A percentile compares a stretch with the other conserved stretches of the same genome.
Conservation (phyloP, 768 basidiomycete species). For the Sarcodon sp. region DNA sequence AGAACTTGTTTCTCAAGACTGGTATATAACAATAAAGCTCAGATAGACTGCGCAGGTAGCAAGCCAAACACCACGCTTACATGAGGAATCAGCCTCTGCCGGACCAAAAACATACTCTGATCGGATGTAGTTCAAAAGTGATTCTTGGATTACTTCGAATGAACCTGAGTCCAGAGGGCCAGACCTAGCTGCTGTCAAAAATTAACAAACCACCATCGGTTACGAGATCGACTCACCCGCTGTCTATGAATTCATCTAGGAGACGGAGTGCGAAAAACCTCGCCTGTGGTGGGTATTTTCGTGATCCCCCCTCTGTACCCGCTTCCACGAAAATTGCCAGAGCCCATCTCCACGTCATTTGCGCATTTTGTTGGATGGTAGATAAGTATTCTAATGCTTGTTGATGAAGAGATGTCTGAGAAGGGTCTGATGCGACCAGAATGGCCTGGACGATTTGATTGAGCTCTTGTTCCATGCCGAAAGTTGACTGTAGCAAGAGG, state of each 20-base stretch:
- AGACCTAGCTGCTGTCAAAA: conserved; percentile 25
- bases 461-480: conserved; percentile 59
- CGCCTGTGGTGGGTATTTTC: conserved; percentile 59
- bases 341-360: conserved; percentile 71
- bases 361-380: conserved; percentile 62
- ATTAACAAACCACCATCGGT: neutral
- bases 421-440: conserved; percentile 74
- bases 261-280: conserved; percentile 75
- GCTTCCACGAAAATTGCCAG: conserved; percentile 60
- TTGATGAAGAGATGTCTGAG: conserved; percentile 58
- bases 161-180: conserved; percentile 58
- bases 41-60: conserved; percentile 1
- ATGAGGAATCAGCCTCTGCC: conserved; percentile 70
- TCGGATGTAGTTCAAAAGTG: conserved; percentile 71
- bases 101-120: conserved; percentile 80
- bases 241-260: conserved; percentile 73
- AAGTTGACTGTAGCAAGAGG: conserved; percentile 4
- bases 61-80: conserved; percentile 33
- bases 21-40: conserved; percentile 5
- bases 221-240: conserved; percentile 41
- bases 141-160: conserved; percentile 62
- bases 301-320: conserved; percentile 36
- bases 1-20: conserved; percentile 94
- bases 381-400: conserved; percentile 81
- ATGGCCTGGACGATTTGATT: conserved; percentile 77